Conservation (phyloP, 345 rosid species). For the Microcos paniculata region DNA sequence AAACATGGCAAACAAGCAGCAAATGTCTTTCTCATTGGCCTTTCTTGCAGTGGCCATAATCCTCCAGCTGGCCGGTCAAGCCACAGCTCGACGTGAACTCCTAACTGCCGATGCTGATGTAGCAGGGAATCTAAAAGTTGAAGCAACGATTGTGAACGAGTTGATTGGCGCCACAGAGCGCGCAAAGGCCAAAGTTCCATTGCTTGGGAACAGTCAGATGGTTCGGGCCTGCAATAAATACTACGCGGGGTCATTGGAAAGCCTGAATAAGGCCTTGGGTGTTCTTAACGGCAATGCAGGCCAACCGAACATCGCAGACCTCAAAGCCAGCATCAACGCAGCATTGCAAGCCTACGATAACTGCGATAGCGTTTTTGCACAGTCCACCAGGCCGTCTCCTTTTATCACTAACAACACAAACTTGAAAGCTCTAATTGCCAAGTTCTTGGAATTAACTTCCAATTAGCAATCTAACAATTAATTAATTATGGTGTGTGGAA, state of each 20-base stretch:
- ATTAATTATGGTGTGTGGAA: background rate
- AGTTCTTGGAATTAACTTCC: background rate
- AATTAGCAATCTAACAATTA: background rate
- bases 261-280: background rate
- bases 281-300: background rate
- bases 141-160: background rate
- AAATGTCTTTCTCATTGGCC: background rate
- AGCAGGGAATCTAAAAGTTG: background rate
- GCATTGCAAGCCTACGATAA: background rate
- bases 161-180: background rate
- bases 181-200: background rate
- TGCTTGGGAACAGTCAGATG: background rate
- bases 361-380: background rate
- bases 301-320: background rate
- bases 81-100: background rate
- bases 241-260: background rate
- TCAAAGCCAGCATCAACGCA: background rate
- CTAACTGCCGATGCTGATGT: background rate
- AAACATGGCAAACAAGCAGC: background rate
- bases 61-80: background rate
- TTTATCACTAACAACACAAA: background rate
- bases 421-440: background rate
- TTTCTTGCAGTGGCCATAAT: background rate
- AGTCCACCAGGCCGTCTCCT: background rate
- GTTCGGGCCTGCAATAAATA: background rate